Evolutionary conservation across 345 rosid genomes (phyloP), one percentile per base, ranked within the genome.

Genomic region (Citrus unshiu): DNA sequence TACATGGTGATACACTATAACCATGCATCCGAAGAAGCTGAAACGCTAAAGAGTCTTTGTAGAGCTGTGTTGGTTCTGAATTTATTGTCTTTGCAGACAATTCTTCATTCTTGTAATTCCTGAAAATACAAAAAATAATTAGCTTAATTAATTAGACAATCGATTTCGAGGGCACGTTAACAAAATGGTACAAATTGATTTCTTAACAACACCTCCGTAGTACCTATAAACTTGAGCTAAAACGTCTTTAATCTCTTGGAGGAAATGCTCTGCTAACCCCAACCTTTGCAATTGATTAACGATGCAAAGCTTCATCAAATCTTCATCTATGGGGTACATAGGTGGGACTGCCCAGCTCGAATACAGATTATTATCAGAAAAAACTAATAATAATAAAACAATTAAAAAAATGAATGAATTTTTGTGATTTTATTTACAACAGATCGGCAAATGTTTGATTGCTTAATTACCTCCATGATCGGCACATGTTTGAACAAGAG

Each of bases 31-130:
- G 85, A 18, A 89, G 83, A 27, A 91, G 83, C 71, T 85, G 83
- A 81, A 92, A 92, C 59, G 89, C 92, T 54, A 91, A 73, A 25
- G 93, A 84, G 65, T 87, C 91, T 75, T 85, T 88, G 80, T 86
- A 85, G 49, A 92, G 82, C 39, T 86, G 58, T 34, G 72, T 61
- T 25, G 78, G 75, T 22, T 75, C 22, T 22, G 64, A 77, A 64
- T 37, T 64, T 18, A 32, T 75, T 14, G 77, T 46, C 13, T 72
- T 73, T 40, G 21, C 46, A 3, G 70, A 5, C 1, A 49, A 13
- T 40, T 81, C 82, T 54, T 70, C 22, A 39, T 76, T 80, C 63
- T 43, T 59, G 72, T 81, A 83, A 73, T 72, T 82, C 85, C 91
- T 88, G 82, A 46, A 46, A 46, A 13, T 3, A 12, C 51, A 46